These are phyloP conservation scores for Neonectria ditissima DNA, from an alignment of 2,329 filamentous ascomycete genomes.

Conservation along the genomic window DNA sequence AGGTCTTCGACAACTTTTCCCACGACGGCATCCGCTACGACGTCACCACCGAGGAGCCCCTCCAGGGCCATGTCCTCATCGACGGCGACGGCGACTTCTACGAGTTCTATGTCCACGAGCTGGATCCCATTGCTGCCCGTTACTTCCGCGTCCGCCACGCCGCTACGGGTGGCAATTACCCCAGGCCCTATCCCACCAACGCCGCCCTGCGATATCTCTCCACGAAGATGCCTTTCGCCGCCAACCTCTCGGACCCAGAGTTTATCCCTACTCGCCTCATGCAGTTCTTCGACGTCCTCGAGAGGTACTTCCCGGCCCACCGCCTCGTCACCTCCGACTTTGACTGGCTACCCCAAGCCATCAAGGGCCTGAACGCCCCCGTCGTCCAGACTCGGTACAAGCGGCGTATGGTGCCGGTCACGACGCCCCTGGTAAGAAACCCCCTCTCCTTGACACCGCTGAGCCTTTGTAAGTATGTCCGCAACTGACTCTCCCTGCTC, in stretches of 20 bases:
- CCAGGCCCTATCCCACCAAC: constrained; percentile 68
- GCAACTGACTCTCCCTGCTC: constrained; percentile 18
- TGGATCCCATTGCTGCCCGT: constrained; percentile 85
- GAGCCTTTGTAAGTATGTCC: neutral
- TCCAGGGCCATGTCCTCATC: constrained; percentile 91
- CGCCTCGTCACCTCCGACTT: constrained; percentile 92
- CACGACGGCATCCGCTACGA: constrained; percentile 97
- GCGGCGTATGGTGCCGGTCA: constrained; percentile 87
- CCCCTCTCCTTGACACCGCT: neutral
- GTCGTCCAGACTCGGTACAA: constrained; percentile 96
- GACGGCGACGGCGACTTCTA: constrained; percentile 89
- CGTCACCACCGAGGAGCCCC: constrained; percentile 79
- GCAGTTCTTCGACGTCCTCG: constrained; percentile 95
- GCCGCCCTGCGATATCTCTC: constrained; percentile 71
- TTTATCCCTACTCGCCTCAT: constrained; percentile 95
- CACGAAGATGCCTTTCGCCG: constrained; percentile 74
- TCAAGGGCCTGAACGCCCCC: constrained; percentile 88
- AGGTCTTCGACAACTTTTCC: constrained; percentile 98
- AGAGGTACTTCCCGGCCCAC: constrained; percentile 89
- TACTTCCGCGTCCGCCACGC: constrained; percentile 88
- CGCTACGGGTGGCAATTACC: constrained; percentile 74
- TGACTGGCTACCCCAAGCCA: constrained; percentile 83
- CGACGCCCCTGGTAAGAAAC: constrained; percentile 83
- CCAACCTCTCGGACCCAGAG: constrained; percentile 85
- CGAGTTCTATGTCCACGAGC: constrained; percentile 86